Evolutionary conservation across 2,329 filamentous ascomycete species (phyloP), one percentile per base, ranked within the genome.

Genomic region (Lithohypha guttulata): DNA sequence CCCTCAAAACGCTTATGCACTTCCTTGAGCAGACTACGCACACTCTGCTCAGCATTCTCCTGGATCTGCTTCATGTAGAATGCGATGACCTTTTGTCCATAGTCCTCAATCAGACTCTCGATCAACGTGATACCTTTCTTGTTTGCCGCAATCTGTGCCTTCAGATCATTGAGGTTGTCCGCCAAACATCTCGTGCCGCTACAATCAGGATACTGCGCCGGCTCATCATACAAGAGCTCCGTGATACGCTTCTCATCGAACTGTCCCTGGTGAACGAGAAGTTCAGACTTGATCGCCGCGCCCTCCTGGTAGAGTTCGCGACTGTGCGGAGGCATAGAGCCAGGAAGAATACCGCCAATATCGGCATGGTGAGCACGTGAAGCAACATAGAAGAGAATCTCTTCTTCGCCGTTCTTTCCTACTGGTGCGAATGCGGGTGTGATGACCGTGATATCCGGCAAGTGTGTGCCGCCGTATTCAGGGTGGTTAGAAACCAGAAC

Each of bases 41-140:
- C 85, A 21, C 79, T 80, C 1, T 75, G 66, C 51, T 86, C 84
- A 0, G 84, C 84, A 31, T 87, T 91, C 43, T 77, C 71, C 55
- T 91, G 84, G 46, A 93, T 91, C 19, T 73, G 81, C 33, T 72
- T 68, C 84, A 93, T 91, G 59, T 89, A 89, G 53, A 83, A 80
- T 50, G 85, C 78, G 0, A 93, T 84, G 0, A 81, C 80, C 2
- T 77, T 68, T 50, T 84, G 77, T 11, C 79, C 78, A 50, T 87
- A 91, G 52, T 91, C 84, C 13, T 74, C 70, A 48, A 93, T 86
- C 2, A 91, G 64, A 0, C 72, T 69, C 34, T 72, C 73, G 48
- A 93, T 91, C 15, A 89, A 66, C 23, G 76, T 78, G 53, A 89
- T 89, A 6, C 85, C 85, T 51, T 86, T 86, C 51, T 85, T 80